Evolutionary conservation across 75 land plant species (phyloP), one percentile per base, ranked within the genome.

Genomic region (Ceratopteris richardii): DNA sequence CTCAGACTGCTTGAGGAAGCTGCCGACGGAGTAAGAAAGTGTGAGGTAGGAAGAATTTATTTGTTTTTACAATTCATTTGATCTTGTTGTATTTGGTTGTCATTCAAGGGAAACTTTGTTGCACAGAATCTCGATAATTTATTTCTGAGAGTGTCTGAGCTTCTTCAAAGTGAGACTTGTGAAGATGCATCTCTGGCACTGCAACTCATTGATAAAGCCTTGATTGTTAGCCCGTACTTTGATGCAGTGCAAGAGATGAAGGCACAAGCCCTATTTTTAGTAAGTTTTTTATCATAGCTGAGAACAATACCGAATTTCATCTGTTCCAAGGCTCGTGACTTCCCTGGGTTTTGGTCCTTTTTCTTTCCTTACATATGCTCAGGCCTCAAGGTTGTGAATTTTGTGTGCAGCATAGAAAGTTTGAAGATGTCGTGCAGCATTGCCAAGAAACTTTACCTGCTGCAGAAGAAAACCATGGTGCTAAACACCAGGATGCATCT

Each of bases 11-110:
- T 64, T 22, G 27, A 61, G 20, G 99, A 95, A 65, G 88, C 99
- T 17, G 77, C 87, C 18, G 91, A 86, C 37, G 92, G 99, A 39
- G 54, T 95, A 44, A 77, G 68, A 63, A 95, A 90, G 65, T 69
- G 84, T 43, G 63, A 82, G 88, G 96, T 90, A 65, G 28, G 37
- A 33, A 33, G 37, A 9, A 4, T n/a, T n/a, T n/a, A n/a, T n/a
- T n/a, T n/a, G n/a, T n/a, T n/a, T n/a, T n/a, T n/a, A n/a, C n/a
- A n/a, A n/a, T n/a, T n/a, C n/a, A n/a, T n/a, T n/a, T n/a, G n/a
- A n/a, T n/a, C n/a, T n/a, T n/a, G n/a, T n/a, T n/a, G n/a, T n/a
- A n/a, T n/a, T n/a, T n/a, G n/a, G n/a, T n/a, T n/a, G n/a, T n/a
- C n/a, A n/a, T n/a, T n/a, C n/a, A n/a, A n/a, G n/a, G n/a, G n/a